Conservation (phyloP, 345 rosid species). For the Clarkia xantiana region DNA sequence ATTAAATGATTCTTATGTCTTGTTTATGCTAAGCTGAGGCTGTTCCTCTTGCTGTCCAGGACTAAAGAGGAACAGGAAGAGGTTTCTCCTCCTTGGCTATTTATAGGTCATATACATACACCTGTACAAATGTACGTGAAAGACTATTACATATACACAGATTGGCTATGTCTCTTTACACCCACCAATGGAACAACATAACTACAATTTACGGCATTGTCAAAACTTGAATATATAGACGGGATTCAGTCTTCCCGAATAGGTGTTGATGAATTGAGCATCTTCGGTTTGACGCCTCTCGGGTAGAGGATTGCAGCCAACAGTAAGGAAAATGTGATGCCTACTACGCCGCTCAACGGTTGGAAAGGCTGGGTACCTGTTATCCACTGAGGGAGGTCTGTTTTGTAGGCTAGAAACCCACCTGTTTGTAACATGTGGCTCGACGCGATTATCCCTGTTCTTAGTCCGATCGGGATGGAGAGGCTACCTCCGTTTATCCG, state of each 20-base stretch:
- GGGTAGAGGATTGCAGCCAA: slow-evolving; percentile 54
- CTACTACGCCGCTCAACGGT: slow-evolving; percentile 73
- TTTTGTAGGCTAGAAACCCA: slow-evolving; percentile 35
- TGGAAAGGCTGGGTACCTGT: slow-evolving; percentile 52
- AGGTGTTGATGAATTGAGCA: not conserved
- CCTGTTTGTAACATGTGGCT: slow-evolving; percentile 53
- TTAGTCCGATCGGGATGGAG: slow-evolving; percentile 52
- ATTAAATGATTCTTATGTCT: no score
- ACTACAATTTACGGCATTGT: no score
- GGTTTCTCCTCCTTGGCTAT: no score
- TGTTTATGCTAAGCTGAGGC: slow-evolving; percentile 1
- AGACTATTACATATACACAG: no score
- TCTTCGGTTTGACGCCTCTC: slow-evolving; percentile 11
- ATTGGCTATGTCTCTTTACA: not conserved
- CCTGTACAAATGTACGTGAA: no score
- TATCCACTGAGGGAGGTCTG: slow-evolving; percentile 41
- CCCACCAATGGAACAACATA: no score
- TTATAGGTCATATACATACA: no score
- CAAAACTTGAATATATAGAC: not conserved
- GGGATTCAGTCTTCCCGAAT: not conserved
- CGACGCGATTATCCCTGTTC: slow-evolving; percentile 50
- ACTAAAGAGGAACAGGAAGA: no score
- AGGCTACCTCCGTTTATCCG: slow-evolving; percentile 50
- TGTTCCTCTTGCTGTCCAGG: slow-evolving; percentile 4
- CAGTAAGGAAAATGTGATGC: slow-evolving; percentile 35